Percentiles rank a stretch among this genome's conserved stretches.
Evolutionary conservation across 2,329 filamentous ascomycete species (phyloP).

Genomic region (Cladosporium sp.): DNA sequence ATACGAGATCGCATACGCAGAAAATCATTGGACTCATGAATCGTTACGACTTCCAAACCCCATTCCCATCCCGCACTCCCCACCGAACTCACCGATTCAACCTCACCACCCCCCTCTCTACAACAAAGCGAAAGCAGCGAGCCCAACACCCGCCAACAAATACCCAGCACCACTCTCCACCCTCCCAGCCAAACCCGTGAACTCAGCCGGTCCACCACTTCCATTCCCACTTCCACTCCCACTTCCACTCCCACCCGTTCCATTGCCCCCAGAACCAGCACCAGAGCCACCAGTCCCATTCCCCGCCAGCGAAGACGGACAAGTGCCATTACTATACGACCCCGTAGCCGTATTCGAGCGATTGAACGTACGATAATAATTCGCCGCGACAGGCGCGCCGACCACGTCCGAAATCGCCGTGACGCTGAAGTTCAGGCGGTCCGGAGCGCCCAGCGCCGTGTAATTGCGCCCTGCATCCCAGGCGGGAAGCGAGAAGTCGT

Average conservation of each 20-base stretch:
- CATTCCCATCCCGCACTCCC: too few species aligned
- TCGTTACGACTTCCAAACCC: too few species aligned
- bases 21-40: too few species aligned
- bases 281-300: not conserved
- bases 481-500: conserved; percentile 20
- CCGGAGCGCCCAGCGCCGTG: conserved; percentile 12
- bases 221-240: too few species aligned
- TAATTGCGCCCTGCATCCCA: conserved; percentile 18
- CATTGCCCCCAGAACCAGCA: not conserved
- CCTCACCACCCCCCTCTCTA: not conserved
- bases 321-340: conserved; percentile 16
- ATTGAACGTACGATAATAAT: conserved; percentile 25
- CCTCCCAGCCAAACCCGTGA: conserved; percentile 1
- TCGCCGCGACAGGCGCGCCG: conserved; percentile 24
- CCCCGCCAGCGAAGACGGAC: conserved; percentile 8
- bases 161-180: conserved; percentile 1
- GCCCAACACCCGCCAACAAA: conserved; percentile 1
- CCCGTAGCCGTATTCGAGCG: conserved; percentile 15
- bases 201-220: conserved; percentile 31
- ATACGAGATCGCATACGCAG: too few species aligned
- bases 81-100: too few species aligned
- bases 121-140: conserved; percentile 3
- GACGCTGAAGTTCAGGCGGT: conserved; percentile 24
- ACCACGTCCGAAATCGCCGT: conserved; percentile 19
- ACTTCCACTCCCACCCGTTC: too few species aligned